Conservation (phyloP, 495 filamentous ascomycete genomes). For the Amphirosellinia nigrospora region DNA sequence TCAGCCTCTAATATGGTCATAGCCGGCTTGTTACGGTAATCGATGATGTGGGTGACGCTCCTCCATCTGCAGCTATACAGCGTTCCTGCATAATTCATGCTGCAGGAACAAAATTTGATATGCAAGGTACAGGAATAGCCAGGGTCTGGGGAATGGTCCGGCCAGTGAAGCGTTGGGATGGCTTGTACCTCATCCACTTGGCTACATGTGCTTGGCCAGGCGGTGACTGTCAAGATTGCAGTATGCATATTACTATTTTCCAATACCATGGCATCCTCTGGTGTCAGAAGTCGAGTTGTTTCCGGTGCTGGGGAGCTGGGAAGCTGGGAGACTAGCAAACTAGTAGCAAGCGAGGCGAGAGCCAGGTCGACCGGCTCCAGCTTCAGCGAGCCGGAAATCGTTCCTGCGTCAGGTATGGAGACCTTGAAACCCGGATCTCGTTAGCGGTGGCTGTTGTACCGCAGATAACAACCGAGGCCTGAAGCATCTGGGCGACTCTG, state of each 20-base stretch:
- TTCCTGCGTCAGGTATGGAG: constrained; percentile 38
- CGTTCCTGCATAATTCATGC: constrained; percentile 44
- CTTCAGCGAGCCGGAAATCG: constrained; percentile 41
- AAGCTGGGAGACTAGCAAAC: neutral
- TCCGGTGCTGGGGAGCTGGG: neutral
- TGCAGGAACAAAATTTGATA: constrained; percentile 43
- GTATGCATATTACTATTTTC: constrained; percentile 25
- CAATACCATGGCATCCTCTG: constrained; percentile 24
- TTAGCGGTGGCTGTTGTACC: constrained; percentile 27
- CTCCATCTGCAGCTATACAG: constrained; percentile 27
- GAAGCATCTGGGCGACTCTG: constrained; percentile 15
- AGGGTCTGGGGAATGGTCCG: constrained; percentile 21
- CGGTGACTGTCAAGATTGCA: constrained; percentile 29
- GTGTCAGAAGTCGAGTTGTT: constrained; percentile 17
- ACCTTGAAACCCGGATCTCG: constrained; percentile 34
- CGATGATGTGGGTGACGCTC: constrained; percentile 18
- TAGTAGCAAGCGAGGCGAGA: constrained; percentile 14
- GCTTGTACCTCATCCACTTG: constrained; percentile 18
- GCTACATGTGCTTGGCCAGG: constrained; percentile 30
- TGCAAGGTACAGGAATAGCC: constrained; percentile 43
- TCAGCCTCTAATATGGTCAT: neutral
- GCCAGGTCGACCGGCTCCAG: constrained; percentile 19
- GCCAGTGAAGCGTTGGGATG: constrained; percentile 7
- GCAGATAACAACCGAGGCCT: constrained; percentile 29
- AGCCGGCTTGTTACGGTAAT: neutral